These are phyloP conservation scores for Sclerotinia minor DNA, from an alignment of 2,329 filamentous ascomycete genomes.

Conservation along the genomic window DNA sequence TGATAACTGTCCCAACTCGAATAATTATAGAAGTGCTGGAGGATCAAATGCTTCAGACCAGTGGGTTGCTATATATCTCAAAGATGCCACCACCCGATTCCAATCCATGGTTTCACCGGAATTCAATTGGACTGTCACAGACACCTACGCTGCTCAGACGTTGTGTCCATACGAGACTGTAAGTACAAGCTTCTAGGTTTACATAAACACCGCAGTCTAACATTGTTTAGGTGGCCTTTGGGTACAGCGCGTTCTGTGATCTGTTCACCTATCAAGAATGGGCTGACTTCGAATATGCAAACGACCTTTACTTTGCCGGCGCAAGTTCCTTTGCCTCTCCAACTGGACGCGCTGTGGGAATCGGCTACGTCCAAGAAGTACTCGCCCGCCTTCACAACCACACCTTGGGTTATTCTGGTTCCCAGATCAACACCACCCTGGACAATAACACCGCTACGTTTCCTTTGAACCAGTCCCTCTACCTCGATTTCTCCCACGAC, in stretches of 20 bases:
- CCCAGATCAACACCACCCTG: constrained; percentile 68
- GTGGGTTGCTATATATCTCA: constrained; percentile 67
- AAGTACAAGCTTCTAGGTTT: constrained; percentile 24
- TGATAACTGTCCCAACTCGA: constrained; percentile 63
- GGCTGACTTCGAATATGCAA: constrained; percentile 68
- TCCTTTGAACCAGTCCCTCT: constrained; percentile 70
- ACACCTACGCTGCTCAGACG: constrained; percentile 67
- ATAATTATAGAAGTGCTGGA: constrained; percentile 47
- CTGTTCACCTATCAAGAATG: constrained; percentile 77
- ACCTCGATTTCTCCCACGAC: constrained; percentile 79
- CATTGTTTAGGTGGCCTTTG: constrained; percentile 59
- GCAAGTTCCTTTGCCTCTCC: constrained; percentile 42
- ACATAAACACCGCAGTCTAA: constrained; percentile 21
- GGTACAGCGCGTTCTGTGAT: constrained; percentile 71
- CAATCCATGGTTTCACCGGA: constrained; percentile 51
- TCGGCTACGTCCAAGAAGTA: constrained; percentile 72
- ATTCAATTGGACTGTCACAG: constrained; percentile 63
- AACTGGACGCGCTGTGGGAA: constrained; percentile 63
- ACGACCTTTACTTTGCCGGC: constrained; percentile 66
- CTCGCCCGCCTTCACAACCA: constrained; percentile 70
- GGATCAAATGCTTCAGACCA: constrained; percentile 54
- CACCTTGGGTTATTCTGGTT: constrained; percentile 57
- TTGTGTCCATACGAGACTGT: constrained; percentile 76
- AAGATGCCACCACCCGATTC: constrained; percentile 62
- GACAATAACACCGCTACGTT: constrained; percentile 69